These are phyloP conservation scores for Dactylis glomerata DNA, from an alignment of 176 grass and related monocot genomes.

Conservation along the genomic window DNA sequence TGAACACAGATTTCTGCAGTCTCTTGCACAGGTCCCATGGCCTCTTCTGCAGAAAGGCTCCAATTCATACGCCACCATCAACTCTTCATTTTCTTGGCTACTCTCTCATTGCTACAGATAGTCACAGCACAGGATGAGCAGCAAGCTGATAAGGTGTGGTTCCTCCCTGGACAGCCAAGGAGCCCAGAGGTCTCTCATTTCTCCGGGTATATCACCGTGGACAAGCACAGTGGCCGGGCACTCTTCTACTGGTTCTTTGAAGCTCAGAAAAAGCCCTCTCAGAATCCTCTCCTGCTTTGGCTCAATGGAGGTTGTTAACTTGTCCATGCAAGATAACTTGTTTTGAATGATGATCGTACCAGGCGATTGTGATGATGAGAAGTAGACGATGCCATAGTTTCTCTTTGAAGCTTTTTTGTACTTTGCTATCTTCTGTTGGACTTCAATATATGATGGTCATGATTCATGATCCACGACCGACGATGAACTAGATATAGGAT, in stretches of 20 bases:
- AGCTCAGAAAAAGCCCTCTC: slow-evolving; percentile 44
- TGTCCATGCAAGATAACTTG: neutral
- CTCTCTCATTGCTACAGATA: slow-evolving; percentile 14
- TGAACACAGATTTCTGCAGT: slow-evolving; percentile 7
- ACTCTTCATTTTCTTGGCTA: slow-evolving; percentile 15
- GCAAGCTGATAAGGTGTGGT: slow-evolving; percentile 41
- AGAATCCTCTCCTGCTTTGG: slow-evolving; percentile 87
- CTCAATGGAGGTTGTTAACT: slow-evolving; percentile 68
- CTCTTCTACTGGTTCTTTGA: slow-evolving; percentile 90
- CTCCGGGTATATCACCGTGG: slow-evolving; percentile 58
- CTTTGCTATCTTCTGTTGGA: neutral
- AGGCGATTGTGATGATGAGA: neutral
- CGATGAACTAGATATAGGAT: neutral
- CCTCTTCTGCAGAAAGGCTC: slow-evolving; percentile 3
- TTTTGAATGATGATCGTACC: neutral
- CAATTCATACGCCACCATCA: neutral
- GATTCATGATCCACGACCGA: neutral
- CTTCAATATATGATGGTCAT: neutral
- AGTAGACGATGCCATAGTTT: neutral
- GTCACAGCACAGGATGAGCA: neutral
- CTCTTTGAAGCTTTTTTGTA: neutral
- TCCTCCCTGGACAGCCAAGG: slow-evolving; percentile 47
- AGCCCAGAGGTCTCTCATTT: slow-evolving; percentile 45
- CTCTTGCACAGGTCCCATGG: slow-evolving; percentile 22
- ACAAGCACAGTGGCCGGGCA: slow-evolving; percentile 46